Evolutionary conservation across 2,329 filamentous ascomycete genomes (phyloP).

Genomic region (Ophiostoma piceae): DNA sequence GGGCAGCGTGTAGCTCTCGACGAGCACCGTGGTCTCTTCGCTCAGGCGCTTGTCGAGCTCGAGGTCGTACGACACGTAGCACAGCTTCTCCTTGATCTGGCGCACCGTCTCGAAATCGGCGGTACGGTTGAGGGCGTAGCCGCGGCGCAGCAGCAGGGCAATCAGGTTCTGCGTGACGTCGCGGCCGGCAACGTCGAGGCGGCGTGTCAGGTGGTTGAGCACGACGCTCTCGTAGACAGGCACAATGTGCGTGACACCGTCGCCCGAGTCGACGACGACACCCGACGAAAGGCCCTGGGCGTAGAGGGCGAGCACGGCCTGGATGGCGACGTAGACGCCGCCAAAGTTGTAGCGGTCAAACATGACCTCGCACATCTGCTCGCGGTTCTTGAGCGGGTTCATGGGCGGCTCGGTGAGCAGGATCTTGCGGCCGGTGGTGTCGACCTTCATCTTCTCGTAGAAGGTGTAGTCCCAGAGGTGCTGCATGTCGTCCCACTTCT

Average conservation of each 20-base stretch:
- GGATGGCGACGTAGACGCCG: conserved; percentile 95
- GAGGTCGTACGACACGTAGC: conserved; percentile 97
- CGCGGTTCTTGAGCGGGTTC: conserved; percentile 94
- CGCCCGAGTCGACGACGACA: conserved; percentile 97
- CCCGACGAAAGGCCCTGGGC: conserved; percentile 90
- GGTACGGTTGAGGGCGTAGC: conserved; percentile 94
- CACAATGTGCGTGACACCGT: conserved; percentile 97
- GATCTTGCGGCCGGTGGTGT: conserved; percentile 90
- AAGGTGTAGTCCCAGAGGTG: conserved; percentile 99
- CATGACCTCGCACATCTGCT: conserved; percentile 99
- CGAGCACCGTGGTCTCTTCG: conserved; percentile 94
- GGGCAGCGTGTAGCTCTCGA: conserved; percentile 95
- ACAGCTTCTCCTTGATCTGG: conserved; percentile 99
- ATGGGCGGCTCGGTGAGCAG: conserved; percentile 70
- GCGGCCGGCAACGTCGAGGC: conserved; percentile 90
- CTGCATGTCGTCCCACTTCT: conserved; percentile 99
- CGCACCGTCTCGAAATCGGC: conserved; percentile 98
- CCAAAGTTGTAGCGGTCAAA: conserved; percentile 95
- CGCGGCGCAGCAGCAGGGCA: conserved; percentile 83
- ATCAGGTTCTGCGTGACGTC: conserved; percentile 99
- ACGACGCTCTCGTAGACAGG: conserved; percentile 98
- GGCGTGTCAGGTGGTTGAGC: conserved; percentile 89
- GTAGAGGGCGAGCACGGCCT: conserved; percentile 92
- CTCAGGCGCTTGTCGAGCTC: conserved; percentile 92
- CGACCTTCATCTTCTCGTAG: conserved; percentile 90